Conservation (phyloP, 352 stramenopile genomes). For the Blastocystis sp. region DNA sequence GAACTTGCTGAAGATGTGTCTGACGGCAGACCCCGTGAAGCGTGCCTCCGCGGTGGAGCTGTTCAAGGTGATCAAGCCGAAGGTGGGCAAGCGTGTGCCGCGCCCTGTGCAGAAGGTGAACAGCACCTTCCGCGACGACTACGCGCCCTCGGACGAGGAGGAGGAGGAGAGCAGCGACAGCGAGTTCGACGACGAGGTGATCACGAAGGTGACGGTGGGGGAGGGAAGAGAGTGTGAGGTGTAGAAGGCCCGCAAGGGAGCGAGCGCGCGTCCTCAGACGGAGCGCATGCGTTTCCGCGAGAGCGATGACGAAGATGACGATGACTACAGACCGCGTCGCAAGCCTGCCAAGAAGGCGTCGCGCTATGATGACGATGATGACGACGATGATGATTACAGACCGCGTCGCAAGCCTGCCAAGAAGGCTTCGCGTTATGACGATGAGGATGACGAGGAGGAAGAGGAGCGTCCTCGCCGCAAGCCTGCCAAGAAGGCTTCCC, state of each 20-base stretch:
- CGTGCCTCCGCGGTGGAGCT: constrained; percentile 79
- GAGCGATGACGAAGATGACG: background rate
- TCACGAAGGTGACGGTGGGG: background rate
- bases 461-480: background rate
- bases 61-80: constrained; percentile 64
- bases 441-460: constrained; percentile 5
- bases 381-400: background rate
- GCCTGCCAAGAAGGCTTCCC: constrained; percentile 10
- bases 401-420: background rate
- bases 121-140: constrained; percentile 10
- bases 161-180: background rate
- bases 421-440: constrained; percentile 11
- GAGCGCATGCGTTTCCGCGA: constrained; percentile 30
- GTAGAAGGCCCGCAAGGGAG: background rate
- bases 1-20: constrained; percentile 77
- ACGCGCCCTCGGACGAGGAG: background rate
- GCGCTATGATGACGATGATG: background rate
- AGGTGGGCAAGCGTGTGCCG: constrained; percentile 30
- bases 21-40: constrained; percentile 76
- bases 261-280: background rate
- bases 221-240: background rate
- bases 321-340: background rate
- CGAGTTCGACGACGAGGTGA: constrained; percentile 39
- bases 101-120: background rate
- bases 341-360: constrained; percentile 13